phyloP scores from a whole-genome alignment of 2,329 filamentous ascomycete species.

The Aspergillus viridinutans region DNA sequence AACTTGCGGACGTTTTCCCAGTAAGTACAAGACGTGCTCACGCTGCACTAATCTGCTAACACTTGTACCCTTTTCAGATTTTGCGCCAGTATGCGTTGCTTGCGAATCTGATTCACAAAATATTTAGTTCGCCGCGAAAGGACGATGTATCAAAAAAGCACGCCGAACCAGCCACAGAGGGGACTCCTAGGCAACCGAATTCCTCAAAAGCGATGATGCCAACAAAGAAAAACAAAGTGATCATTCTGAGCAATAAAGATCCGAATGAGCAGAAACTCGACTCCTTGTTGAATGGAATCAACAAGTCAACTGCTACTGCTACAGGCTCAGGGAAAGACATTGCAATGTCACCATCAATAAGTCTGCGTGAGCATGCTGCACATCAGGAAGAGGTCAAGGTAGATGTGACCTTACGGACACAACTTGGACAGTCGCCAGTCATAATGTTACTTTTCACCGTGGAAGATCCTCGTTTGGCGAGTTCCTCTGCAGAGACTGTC shows the following conservation, averaged over 20 bases:
- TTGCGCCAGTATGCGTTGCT: conserved; percentile 44
- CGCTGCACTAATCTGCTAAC: neutral
- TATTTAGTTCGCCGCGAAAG: conserved; percentile 25
- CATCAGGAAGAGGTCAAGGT: conserved; percentile 28
- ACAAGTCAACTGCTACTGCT: conserved; percentile 1
- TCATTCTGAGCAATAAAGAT: conserved; percentile 39
- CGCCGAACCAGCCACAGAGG: conserved; percentile 3
- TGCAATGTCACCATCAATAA: conserved; percentile 1
- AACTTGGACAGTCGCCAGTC: conserved; percentile 35
- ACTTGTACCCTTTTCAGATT: conserved; percentile 22
- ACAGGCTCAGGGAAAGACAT: conserved; percentile 6
- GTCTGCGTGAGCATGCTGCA: neutral
- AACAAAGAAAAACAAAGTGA: conserved; percentile 15
- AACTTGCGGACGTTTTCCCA: conserved; percentile 42
- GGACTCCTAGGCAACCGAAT: conserved; percentile 2
- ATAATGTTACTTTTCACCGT: conserved; percentile 36
- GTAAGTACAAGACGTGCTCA: conserved; percentile 4
- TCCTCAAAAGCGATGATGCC: conserved; percentile 9
- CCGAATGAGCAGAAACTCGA: conserved; percentile 51
- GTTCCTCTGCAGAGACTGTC: conserved; percentile 5
- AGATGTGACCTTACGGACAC: conserved; percentile 37
- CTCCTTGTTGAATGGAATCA: conserved; percentile 43
- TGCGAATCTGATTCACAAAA: conserved; percentile 35
- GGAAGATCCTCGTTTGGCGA: conserved; percentile 9
- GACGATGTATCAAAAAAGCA: conserved; percentile 10